Percentiles rank a stretch among this genome's conserved stretches.
Evolutionary conservation across 2,329 filamentous ascomycete species (phyloP).

Genomic region (Cytospora schulzeri): DNA sequence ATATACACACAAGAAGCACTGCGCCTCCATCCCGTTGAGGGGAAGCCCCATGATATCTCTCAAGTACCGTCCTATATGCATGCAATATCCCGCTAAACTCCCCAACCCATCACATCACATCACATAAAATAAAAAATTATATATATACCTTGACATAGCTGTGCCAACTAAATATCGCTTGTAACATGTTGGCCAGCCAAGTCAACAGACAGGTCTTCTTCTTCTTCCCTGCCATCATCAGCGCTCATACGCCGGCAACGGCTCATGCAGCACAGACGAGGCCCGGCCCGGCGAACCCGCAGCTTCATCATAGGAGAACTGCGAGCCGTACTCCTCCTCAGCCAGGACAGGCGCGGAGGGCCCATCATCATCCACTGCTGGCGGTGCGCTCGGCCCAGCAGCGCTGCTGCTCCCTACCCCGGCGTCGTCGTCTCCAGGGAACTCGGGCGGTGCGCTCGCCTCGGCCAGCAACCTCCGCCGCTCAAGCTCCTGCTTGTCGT

Average conservation of each 20-base stretch:
- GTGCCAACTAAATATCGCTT: neutral
- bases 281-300: constrained; percentile 10
- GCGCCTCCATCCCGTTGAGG: too few relatives aligned
- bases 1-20: too few relatives aligned
- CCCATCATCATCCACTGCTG: constrained; percentile 30
- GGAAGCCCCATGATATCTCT: too few relatives aligned
- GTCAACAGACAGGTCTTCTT: neutral
- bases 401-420: constrained; percentile 31
- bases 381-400: constrained; percentile 31
- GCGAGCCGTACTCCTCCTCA: constrained; percentile 46
- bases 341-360: constrained; percentile 63
- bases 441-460: constrained; percentile 64
- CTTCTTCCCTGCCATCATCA: neutral
- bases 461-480: constrained; percentile 63
- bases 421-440: constrained; percentile 54
- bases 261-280: constrained; percentile 5
- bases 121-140: neutral
- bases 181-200: neutral
- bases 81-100: neutral
- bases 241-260: constrained; percentile 26
- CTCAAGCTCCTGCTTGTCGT: constrained; percentile 83
- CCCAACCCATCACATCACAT: neutral
- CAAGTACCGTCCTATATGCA: too few relatives aligned
- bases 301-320: constrained; percentile 17
- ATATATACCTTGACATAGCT: neutral